Evolutionary conservation across 2,329 filamentous ascomycete species (phyloP), one percentile per base, ranked within the genome.

Genomic region (Arthrinium puccinioides): DNA sequence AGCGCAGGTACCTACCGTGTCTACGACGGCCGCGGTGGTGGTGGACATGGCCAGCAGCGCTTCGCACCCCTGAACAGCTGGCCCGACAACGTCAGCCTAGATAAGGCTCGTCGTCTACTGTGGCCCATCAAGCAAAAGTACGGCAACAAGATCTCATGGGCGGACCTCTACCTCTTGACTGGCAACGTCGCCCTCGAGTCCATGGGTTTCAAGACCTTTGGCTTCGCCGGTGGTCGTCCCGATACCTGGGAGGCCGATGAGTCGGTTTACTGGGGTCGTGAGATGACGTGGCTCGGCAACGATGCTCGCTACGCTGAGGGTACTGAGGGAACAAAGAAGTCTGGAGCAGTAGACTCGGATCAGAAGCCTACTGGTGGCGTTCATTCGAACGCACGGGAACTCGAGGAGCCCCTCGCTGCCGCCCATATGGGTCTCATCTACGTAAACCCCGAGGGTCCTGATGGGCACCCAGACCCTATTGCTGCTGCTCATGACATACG

Each of bases 71-170:
- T 88, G 56, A 87, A 87, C 73, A 79, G 78, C 68, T 88, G 84
- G 84, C 84, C 84, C 28, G 84, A 88, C 64, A 88, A 88, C 49
- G 80, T 78, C 54, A 79, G 70, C 50, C 72, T 88, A 38, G 84
- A 88, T 72, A 88, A 88, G 74, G 84, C 83, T 21, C 83, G 84
- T 39, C 82, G 84, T 44, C 74, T 88, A 39, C 67, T 88, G 28
- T 87, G 82, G 80, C 84, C 84, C 41, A 79, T 88, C 66, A 88
- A 88, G 74, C 82, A 86, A 51, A 88, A 88, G 71, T 88, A 88
- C 48, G 84, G 84, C 59, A 78, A 76, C 70, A 86, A 84, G 69
- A 83, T 88, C 61, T 87, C 84, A 0, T 88, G 84, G 84, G 80
- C 83, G 16, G 84, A 88, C 55, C 63, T 88, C 41, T 58, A 82